Conservation (phyloP, 495 filamentous ascomycete genomes). For the Tirmania nivea region DNA sequence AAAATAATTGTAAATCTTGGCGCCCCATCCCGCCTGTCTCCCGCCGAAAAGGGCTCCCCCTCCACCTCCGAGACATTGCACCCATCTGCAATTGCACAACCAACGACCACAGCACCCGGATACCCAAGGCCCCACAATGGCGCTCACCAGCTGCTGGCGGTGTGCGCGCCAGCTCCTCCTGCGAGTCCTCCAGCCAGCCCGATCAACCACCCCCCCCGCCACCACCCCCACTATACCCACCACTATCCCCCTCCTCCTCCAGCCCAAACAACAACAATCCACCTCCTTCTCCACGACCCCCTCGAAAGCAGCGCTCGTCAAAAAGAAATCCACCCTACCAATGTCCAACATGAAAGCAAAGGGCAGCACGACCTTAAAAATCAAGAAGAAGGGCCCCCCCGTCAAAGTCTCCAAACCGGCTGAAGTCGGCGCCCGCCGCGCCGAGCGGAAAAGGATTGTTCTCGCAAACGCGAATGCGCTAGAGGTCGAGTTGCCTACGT, state of each 20-base stretch:
- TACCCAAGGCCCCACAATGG: constrained; percentile 29
- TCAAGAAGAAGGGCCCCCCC: constrained; percentile 28
- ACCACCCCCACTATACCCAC: not conserved
- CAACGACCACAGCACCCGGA: not conserved
- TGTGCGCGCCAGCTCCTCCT: constrained; percentile 21
- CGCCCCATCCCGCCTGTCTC: constrained; percentile 11
- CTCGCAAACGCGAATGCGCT: constrained; percentile 87
- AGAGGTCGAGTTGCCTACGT: constrained; percentile 39
- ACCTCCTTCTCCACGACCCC: constrained; percentile 29
- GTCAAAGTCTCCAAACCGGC: constrained; percentile 31
- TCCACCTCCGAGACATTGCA: constrained; percentile 10
- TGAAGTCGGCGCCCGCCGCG: constrained; percentile 58
- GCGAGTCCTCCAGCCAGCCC: not conserved
- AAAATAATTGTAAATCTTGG: not conserved
- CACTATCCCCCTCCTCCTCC: not conserved
- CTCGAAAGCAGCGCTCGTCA: constrained; percentile 13
- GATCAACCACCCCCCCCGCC: not conserved
- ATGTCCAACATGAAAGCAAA: not conserved
- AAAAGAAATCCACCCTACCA: not conserved
- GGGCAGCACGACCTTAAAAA: constrained; percentile 5
- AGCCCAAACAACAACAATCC: constrained; percentile 10
- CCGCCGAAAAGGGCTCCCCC: too few species aligned
- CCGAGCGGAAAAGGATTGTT: constrained; percentile 65
- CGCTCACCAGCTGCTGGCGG: constrained; percentile 43
- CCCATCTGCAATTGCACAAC: not conserved